Percentiles rank a stretch among this genome's conserved stretches.
Evolutionary conservation across 1,284 basidiomycete genomes (phyloP).

Genomic region (Taiwanofungus camphoratus): DNA sequence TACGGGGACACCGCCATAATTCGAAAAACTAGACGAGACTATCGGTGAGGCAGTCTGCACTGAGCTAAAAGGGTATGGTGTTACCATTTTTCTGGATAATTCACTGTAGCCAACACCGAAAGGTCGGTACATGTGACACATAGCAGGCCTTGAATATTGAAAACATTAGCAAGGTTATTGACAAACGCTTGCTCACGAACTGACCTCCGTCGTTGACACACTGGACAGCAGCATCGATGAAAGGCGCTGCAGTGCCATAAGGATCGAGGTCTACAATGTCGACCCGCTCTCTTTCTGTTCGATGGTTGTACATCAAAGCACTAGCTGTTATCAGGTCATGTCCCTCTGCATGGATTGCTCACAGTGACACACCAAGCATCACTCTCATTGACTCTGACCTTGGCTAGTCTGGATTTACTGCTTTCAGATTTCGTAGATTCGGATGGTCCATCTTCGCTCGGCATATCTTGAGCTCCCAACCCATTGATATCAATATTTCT

Average conservation of each 20-base stretch:
- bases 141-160: constrained; percentile 64
- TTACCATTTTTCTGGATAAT: constrained; percentile 96
- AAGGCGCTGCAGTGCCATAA: constrained; percentile 95
- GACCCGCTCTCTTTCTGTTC: constrained; percentile 68
- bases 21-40: constrained; percentile 66
- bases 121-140: constrained; percentile 97
- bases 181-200: too few species aligned
- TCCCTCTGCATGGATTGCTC: too few species aligned
- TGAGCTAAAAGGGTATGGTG: constrained; percentile 16
- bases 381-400: constrained; percentile 81
- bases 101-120: constrained; percentile 88
- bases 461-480: constrained; percentile 40
- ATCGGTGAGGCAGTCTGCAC: neutral
- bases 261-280: constrained; percentile 97
- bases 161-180: neutral
- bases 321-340: constrained; percentile 34
- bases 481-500: constrained; percentile 89
- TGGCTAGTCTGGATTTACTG: constrained; percentile 33
- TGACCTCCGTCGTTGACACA: constrained; percentile 81
- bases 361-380: constrained; percentile 78
- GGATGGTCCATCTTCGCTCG: constrained; percentile 14
- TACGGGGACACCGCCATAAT: constrained; percentile 92
- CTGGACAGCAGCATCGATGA: constrained; percentile 96
- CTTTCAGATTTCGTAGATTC: constrained; percentile 10
- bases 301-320: constrained; percentile 88